Evolutionary conservation across 108 stramenopile genomes (phyloP), one percentile per base, ranked within the genome.

Genomic region (Nannochloropsis granulata): DNA sequence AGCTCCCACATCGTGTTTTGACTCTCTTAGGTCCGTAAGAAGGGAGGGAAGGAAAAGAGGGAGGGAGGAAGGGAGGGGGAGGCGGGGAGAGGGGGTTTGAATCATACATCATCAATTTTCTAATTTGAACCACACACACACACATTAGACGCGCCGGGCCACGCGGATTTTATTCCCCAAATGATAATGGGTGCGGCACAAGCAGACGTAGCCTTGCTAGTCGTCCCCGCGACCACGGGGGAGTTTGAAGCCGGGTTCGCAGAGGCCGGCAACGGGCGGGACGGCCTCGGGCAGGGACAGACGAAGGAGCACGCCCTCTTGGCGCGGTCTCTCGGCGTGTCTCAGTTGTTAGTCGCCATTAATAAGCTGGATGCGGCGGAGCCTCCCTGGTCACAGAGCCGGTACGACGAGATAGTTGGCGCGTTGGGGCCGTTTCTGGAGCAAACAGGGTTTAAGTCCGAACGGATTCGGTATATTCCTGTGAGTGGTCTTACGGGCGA

Each of bases 291-390:
- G 21, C 56, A 93, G 43, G 96, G 96, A 43, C 95, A 95, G 87
- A 95, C 94, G 23, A 90, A 94, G 24, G 96, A 98, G 88, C 95
- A 97, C 90, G 95, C 95, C 13, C 90, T 96, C 13, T 91, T 98
- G 12, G 95, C 95, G 85, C 44, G 93, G 90, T 94, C 95, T 79
- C 91, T 97, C n/a, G 97, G 97, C 34, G 96, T 98, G 43, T 93
- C 93, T 84, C 96, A 97, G 90, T 90, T 98, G 92, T 94, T 98
- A 91, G 96, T 97, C 26, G 94, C 92, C 71, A 83, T 94, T n/a
- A 98, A 96, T 92, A 97, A 98, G 89, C 96, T 98, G 94, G 97
- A 98, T 86, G 93, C 43, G 8, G 81, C 88, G 16, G 87, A 87
- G 24, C 88, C 88, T 12, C 86, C 90, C 79, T 94, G 93, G 93